Percentiles rank a stretch among this genome's conserved stretches.
Conservation (phyloP, 345 rosid genomes). For the Salix viminalis region DNA sequence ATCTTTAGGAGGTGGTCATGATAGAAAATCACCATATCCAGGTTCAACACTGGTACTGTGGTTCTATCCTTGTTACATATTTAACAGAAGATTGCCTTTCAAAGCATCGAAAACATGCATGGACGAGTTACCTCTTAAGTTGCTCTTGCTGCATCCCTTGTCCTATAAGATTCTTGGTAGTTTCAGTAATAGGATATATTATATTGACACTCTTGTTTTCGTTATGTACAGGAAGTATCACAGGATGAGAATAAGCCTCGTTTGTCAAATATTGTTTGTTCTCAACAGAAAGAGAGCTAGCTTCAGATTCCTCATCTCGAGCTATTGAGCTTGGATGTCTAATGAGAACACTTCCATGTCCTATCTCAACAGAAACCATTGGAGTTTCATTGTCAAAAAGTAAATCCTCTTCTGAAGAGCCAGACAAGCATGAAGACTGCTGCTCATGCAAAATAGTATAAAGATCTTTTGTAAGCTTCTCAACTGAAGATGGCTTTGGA, state of each 20-base stretch:
- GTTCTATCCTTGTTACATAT: background rate
- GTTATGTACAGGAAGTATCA: slow-evolving; percentile 38
- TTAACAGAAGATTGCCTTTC: background rate
- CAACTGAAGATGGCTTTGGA: slow-evolving; percentile 79
- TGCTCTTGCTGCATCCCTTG: slow-evolving; percentile 54
- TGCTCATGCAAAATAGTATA: slow-evolving; percentile 88
- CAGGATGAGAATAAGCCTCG: slow-evolving; percentile 59
- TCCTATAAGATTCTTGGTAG: slow-evolving; percentile 36
- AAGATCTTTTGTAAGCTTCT: slow-evolving; percentile 86
- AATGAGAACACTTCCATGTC: slow-evolving; percentile 91
- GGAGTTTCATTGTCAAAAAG: slow-evolving; percentile 84
- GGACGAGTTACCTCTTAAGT: slow-evolving; percentile 49
- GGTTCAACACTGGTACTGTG: background rate
- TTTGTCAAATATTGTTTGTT: slow-evolving; percentile 47
- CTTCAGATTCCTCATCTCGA: slow-evolving; percentile 97
- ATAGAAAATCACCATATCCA: background rate
- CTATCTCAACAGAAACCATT: slow-evolving; percentile 94
- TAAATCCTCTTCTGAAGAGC: slow-evolving; percentile 86
- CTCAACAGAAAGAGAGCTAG: slow-evolving; percentile 89
- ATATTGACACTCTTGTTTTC: slow-evolving; percentile 29
- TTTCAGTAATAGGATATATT: slow-evolving; percentile 29
- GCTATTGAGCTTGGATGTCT: slow-evolving; percentile 71
- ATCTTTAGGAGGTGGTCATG: background rate
- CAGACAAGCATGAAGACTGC: slow-evolving; percentile 83
- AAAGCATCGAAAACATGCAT: background rate